Evolutionary conservation across 2,329 filamentous ascomycete genomes (phyloP).

Genomic region (Escovopsis weberi): DNA sequence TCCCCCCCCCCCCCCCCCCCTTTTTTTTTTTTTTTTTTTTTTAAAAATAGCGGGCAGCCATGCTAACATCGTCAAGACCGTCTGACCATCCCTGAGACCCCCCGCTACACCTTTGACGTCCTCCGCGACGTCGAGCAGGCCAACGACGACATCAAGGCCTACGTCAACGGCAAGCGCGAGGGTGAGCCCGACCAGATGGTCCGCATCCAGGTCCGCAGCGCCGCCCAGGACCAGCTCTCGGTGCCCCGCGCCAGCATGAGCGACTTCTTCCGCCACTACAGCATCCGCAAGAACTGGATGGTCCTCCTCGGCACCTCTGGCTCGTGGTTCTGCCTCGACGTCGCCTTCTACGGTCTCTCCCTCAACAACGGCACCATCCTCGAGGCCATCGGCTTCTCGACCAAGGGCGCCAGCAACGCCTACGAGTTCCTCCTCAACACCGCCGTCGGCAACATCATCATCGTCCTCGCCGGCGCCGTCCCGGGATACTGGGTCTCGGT

Average conservation of each 20-base stretch:
- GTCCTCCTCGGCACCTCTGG: constrained; percentile 66
- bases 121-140: constrained; percentile 61
- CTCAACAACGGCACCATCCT: constrained; percentile 66
- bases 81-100: constrained; percentile 75
- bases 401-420: constrained; percentile 31
- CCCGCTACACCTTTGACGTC: constrained; percentile 77
- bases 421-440: constrained; percentile 61
- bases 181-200: constrained; percentile 52
- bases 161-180: constrained; percentile 49
- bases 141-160: constrained; percentile 58
- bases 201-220: constrained; percentile 42
- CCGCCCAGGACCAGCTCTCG: constrained; percentile 38
- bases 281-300: constrained; percentile 54
- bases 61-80: constrained; percentile 24
- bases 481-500: constrained; percentile 76
- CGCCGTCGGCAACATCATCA: constrained; percentile 63
- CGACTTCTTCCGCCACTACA: constrained; percentile 60
- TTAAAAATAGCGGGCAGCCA: too few relatives aligned
- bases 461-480: constrained; percentile 64
- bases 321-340: constrained; percentile 65
- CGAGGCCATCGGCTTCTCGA: constrained; percentile 54
- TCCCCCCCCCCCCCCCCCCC: too few relatives aligned
- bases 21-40: too few relatives aligned
- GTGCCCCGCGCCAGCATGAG: constrained; percentile 55
- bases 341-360: constrained; percentile 52